Evolutionary conservation across 2,329 filamentous ascomycete species (phyloP), one percentile per base, ranked within the genome.

Genomic region (Colletotrichum sp.): DNA sequence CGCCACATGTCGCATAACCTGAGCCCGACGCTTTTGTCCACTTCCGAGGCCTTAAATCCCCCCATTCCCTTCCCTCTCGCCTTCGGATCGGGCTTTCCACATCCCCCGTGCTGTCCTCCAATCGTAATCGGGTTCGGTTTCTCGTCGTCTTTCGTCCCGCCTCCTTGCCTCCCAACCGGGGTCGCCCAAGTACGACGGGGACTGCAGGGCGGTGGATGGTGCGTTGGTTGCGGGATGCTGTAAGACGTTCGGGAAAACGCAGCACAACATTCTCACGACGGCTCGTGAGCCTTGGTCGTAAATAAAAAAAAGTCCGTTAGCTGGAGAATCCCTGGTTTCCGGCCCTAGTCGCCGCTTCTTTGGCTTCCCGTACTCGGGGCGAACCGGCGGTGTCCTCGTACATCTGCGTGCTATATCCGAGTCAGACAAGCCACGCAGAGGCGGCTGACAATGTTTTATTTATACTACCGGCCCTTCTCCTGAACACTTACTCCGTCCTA

Each of bases 91-190:
- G 73, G 58, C 64, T 75, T 55, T 73, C 30, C 56, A 60, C 26
- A 12, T 26, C 28, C 52, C 64, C 70, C 58, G 34, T 24, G 18
- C 21, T 58, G 12, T 48, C 8, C 24, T 21, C 55, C 56, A 71
- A 24, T 48, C 73, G 70, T 75, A 75, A 38, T 73, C 73, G 73
- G 24, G 58, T 75, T 75, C 73, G 73, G 62, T n/a, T 73, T 34
- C 24, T 43, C 36, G n/a, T 21, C 21, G 28, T 34, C 26, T 18
- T 21, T 21, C 26, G 48, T 64, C 36, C 38, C 30, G 61, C 55
- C 34, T 64, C 36, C 16, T 38, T 34, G 30, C 38, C 30, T 24
- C n/a, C 26, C 21, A 21, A 72, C 62, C 21, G 16, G 58, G 48
- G 21, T 72, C 52, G 55, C 58, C 38, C 69, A 58, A 43, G 55